A percentile compares a stretch with the other conserved stretches of the same genome.
phyloP scores from a whole-genome alignment of 345 rosid genomes.

The Syzygium aromaticum region DNA sequence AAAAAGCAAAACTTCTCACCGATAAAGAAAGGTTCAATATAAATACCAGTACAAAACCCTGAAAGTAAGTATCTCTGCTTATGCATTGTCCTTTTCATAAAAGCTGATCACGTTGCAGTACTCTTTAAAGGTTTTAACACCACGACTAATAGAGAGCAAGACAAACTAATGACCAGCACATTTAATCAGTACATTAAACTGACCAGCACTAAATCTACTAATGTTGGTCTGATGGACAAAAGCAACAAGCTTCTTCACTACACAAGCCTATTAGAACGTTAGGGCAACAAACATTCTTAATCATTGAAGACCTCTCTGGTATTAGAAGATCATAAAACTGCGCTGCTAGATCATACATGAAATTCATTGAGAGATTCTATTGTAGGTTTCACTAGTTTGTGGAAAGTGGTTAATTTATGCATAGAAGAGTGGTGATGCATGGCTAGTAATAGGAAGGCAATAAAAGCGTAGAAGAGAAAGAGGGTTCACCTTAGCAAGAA shows the following conservation, averaged over 20 bases:
- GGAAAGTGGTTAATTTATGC: background rate
- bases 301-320: background rate
- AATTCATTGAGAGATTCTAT: background rate
- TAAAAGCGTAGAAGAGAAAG: background rate
- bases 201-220: background rate
- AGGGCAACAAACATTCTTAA: background rate
- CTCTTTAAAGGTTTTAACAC: background rate
- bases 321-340: background rate
- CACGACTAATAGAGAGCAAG: background rate
- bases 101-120: background rate
- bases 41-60: background rate
- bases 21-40: background rate
- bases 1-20: background rate
- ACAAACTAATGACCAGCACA: background rate
- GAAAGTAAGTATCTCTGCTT: background rate
- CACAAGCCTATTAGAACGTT: background rate
- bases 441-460: background rate
- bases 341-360: background rate
- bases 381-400: background rate
- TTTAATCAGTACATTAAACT: background rate
- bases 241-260: background rate
- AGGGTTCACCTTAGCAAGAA: slow-evolving; percentile 26
- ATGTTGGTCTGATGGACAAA: background rate
- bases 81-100: background rate
- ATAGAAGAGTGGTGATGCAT: background rate